phyloP scores from a whole-genome alignment of 805 yeast genomes.

The Wickerhamomyces strasburgensis region DNA sequence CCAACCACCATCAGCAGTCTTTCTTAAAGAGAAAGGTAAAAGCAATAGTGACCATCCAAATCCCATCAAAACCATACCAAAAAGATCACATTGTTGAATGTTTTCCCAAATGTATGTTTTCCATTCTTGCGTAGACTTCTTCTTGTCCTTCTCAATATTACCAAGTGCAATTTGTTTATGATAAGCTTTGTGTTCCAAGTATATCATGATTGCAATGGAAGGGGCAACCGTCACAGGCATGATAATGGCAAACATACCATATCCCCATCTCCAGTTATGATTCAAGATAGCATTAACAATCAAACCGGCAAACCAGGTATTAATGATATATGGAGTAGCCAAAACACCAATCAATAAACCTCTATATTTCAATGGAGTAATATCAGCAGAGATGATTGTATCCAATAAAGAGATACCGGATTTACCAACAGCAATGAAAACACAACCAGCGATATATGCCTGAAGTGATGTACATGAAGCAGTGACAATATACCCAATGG shows the following conservation, averaged over 20 bases:
- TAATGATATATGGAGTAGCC: conserved; percentile 36
- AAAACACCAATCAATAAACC: conserved; percentile 32
- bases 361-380: conserved; percentile 36
- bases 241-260: conserved; percentile 44
- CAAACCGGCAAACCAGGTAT: conserved; percentile 39
- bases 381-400: conserved; percentile 31
- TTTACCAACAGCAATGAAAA: conserved; percentile 32
- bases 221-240: conserved; percentile 37
- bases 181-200: conserved; percentile 30
- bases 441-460: conserved; percentile 33
- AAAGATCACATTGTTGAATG: conserved; percentile 32
- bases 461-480: conserved; percentile 32
- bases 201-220: conserved; percentile 28
- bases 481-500: conserved; percentile 32
- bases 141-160: conserved; percentile 6
- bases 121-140: conserved; percentile 3
- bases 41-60: conserved; percentile 35
- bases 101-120: conserved; percentile 8
- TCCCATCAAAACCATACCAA: conserved; percentile 34
- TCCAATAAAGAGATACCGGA: conserved; percentile 33
- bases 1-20: conserved; percentile 31
- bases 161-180: conserved; percentile 11
- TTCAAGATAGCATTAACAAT: conserved; percentile 29
- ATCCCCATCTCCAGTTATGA: conserved; percentile 50
- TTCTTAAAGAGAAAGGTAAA: conserved; percentile 34